Base-by-base conservation (phyloP, 73 alveolate species). In the Paraurostyla sp. region DNA sequence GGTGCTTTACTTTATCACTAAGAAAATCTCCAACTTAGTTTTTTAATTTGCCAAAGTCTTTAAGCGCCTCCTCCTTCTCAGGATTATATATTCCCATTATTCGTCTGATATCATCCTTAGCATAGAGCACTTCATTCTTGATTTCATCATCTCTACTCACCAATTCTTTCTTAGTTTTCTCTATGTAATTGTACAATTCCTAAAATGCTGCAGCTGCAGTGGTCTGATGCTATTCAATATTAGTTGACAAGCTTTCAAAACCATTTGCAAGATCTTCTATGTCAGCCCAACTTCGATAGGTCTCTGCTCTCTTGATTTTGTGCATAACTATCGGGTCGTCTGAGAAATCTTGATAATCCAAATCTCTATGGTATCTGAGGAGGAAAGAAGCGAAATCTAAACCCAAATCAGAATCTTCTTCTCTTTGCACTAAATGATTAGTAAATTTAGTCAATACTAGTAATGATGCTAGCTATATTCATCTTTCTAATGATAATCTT, bases 191-290 rank as follows among this genome's bases (percentile, higher is more conserved):
- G 51, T 63, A 62, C 35, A 91, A 29, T 43, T 91, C 96, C 51
- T 85, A 49, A 59, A 91, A 85, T 20, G 96, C 96, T 30, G 57
- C 60, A 0, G 92, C 82, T 13, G 93, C 87, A 0, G 93, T 85
- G 35, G 71, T 54, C 73, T 76, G 81, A 60, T 90, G 95, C 58
- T 49, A 18, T 42, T 83, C 86, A 25, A 83, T 48, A 51, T 75
- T 63, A 0, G 85, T 25, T 3, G 56, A 43, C 33, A 82, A 40
- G 43, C 68, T 50, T 40, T 89, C 94, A 42, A 80, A 80, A 0
- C 94, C 91, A 65, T 71, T 65, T 45, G 95, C 91, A 0, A 90
- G 71, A 62, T 90, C 95, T 71, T 90, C 95, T 27, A 90, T 69
- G 30, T 90, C 95, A 23, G 95, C 89, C 95, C 92, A 82, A 15